Base-by-base conservation (phyloP, 768 basidiomycete species). In the Suillus spraguei region DNA sequence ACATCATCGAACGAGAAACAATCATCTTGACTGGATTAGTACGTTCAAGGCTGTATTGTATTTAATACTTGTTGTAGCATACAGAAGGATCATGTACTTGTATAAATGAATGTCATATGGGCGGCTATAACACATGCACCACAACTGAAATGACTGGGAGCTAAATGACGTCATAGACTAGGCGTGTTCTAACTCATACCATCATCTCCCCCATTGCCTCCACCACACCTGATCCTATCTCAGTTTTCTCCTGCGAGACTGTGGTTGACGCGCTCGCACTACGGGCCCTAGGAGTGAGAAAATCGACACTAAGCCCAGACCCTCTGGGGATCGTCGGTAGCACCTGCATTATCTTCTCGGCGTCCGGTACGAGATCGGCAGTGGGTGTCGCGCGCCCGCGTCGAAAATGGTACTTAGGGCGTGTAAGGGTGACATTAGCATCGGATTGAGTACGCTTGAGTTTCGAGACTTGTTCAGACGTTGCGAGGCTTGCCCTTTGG, bases 401-500 rank as follows among this genome's bases (percentile, higher is more conserved):
- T 39, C n/a, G 22, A 17, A 56, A 56, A 39, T 10, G 55, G 5
- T 56, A 39, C 36, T 36, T 56, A 7, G 52, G 52, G 10, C 52
- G 52, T 33, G 52, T 53, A 33, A 33, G 4, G 16, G 36, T 56
- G 16, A 38, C 55, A 56, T 38, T 56, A 36, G 55, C 55, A 38
- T 56, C 55, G 9, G 55, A 56, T 11, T 39, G 36, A 38, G 35
- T 16, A 3, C 55, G 55, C 55, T 38, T 56, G 55, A 56, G 55
- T 5, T 38, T 38, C 14, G 55, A 56, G 16, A 22, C 35, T 9
- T 56, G 36, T 4, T 22, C 4, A 56, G 55, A 38, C 9, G 35
- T 17, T 38, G 36, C 9, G 6, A 17, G 14, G 14, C 36, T 38
- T 17, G 36, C 24, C 14, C 22, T 56, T 17, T 72, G 74, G 4